These are phyloP conservation scores for Cryptosporidium baileyi DNA, from an alignment of 169 alveolate species.

Conservation along the genomic window DNA sequence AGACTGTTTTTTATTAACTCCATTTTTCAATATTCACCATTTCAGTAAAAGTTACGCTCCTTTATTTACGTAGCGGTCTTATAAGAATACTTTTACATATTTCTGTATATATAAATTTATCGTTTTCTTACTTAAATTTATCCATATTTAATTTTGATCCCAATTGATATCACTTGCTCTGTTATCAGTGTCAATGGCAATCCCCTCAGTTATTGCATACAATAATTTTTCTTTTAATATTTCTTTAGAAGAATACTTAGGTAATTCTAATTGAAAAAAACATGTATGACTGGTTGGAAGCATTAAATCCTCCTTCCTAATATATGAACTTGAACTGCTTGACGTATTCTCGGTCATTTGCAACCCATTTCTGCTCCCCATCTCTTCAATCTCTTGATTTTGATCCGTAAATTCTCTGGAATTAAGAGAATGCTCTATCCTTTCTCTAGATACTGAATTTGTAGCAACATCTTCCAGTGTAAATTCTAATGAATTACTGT, in stretches of 20 bases:
- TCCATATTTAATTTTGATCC: constrained; percentile 27
- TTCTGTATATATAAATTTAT: no score
- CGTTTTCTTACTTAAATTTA: no score
- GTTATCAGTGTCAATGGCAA: constrained; percentile 79
- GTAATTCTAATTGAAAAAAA: constrained; percentile 89
- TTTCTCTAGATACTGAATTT: no score
- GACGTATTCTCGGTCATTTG: not conserved
- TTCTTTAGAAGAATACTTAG: constrained; percentile 84
- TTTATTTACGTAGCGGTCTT: no score
- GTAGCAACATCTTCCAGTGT: no score
- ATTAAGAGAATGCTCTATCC: not conserved
- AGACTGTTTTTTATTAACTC: no score
- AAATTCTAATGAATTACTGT: not conserved
- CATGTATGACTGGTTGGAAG: constrained; percentile 91
- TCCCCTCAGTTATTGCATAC: constrained; percentile 85
- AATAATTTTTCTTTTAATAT: constrained; percentile 80
- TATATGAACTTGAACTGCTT: no score
- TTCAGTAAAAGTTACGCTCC: no score
- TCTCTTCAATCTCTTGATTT: not conserved
- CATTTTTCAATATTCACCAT: no score
- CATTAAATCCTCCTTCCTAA: constrained; percentile 29
- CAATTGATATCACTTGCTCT: constrained; percentile 69
- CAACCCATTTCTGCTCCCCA: not conserved
- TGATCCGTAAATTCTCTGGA: not conserved
- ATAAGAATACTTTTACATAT: no score